Evolutionary conservation across 768 basidiomycete species (phyloP), one percentile per base, ranked within the genome.

Genomic region (Nidularia pulvinata): DNA sequence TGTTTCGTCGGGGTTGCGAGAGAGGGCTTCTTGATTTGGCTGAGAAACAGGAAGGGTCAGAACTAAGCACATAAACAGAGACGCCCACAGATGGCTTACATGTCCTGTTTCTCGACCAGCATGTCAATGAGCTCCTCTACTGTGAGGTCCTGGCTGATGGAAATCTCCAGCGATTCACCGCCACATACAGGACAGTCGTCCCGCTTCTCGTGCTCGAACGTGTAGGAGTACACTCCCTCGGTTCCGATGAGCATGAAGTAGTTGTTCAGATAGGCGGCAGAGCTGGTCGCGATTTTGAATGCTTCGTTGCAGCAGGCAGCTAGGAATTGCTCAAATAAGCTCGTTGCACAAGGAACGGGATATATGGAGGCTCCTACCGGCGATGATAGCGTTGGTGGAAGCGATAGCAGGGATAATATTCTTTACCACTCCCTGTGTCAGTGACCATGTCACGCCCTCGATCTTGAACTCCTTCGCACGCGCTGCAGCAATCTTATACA

Each of bases 381-480:
- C 92, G 54, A 99, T 95, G 67, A 98, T 95, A 35, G 97, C 97
- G 63, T 99, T 99, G 13, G 97, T 99, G 1, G 93, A 95, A 1
- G 97, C 97, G 59, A 99, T 98, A 44, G 97, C 96, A 19, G 97
- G 96, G 57, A 99, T 98, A 71, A 99, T 97, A 62, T 97, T 97
- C 81, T 99, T 99, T 46, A 99, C 97, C 50, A 99, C 97, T 43
- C 97, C 97, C 68, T 99, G 97, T 0, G 97, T 98, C 36, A 95
- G 75, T 1, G 91, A 88, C 94, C 96, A 99, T 7, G 97, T 98
- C 14, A 99, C 95, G 45, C 97, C 97, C 66, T 98, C 94, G 51
- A 99, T 98, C 57, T 93, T 95, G 78, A 95, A 98, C 64, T 95
- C 91, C 56, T 88, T 82, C 4, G 97, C 97, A 49, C 97, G 89